A percentile compares a stretch with the other conserved stretches of the same genome.
phyloP scores from a whole-genome alignment of 495 filamentous ascomycete genomes.

The Bryoglossum gracile region DNA sequence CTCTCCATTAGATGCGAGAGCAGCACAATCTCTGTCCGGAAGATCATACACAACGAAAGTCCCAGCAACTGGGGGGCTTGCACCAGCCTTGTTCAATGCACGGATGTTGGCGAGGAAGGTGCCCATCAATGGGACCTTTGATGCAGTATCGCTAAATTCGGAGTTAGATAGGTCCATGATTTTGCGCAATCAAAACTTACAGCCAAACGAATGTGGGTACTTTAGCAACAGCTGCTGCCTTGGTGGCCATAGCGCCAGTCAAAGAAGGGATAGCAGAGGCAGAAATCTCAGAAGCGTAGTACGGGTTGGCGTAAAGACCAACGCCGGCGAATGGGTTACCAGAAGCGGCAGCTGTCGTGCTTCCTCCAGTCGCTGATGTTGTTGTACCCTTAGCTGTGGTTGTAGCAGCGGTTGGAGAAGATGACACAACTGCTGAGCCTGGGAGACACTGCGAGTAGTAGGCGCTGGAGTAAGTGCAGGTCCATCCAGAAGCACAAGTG shows the following conservation, averaged over 20 bases:
- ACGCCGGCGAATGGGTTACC: constrained; percentile 44
- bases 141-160: constrained; percentile 33
- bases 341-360: constrained; percentile 21
- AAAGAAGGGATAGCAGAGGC: constrained; percentile 42
- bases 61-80: constrained; percentile 38
- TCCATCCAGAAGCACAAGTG: constrained; percentile 24
- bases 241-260: constrained; percentile 29
- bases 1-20: constrained; percentile 71
- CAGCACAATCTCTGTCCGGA: constrained; percentile 71
- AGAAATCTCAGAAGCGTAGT: constrained; percentile 47
- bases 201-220: constrained; percentile 55
- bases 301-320: constrained; percentile 44
- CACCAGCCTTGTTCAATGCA: constrained; percentile 38
- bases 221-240: constrained; percentile 41
- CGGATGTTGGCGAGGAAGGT: constrained; percentile 39
- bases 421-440: not conserved
- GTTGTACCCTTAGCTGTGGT: constrained; percentile 10
- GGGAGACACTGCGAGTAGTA: constrained; percentile 32
- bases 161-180: not conserved
- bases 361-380: constrained; percentile 18
- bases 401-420: constrained; percentile 1
- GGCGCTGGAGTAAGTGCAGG: constrained; percentile 22
- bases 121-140: constrained; percentile 42
- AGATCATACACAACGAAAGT: constrained; percentile 67
- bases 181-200: constrained; percentile 31